A percentile compares a stretch with the other conserved stretches of the same genome.
phyloP scores from a whole-genome alignment of 495 filamentous ascomycete species.

The Hypoxylon fuscum region DNA sequence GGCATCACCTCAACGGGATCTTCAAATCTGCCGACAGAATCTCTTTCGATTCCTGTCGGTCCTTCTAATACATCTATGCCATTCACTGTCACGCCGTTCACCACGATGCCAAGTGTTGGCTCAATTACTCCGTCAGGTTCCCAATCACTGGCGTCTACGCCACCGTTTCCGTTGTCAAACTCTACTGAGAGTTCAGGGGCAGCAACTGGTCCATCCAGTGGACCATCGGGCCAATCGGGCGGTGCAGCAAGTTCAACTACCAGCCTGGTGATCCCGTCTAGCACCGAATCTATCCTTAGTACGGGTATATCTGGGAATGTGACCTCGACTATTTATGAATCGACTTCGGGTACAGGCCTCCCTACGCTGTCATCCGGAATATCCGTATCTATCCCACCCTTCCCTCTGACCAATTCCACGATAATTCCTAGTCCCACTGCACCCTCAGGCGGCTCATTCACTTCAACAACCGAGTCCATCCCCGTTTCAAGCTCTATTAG shows the following conservation, averaged over 20 bases:
- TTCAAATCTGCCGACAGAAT: slow-evolving; percentile 10
- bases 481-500: neutral
- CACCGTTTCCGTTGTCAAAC: slow-evolving; percentile 37
- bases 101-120: slow-evolving; percentile 5
- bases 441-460: slow-evolving; percentile 1
- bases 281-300: slow-evolving; percentile 11
- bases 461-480: slow-evolving; percentile 3
- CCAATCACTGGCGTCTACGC: slow-evolving; percentile 1
- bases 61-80: slow-evolving; percentile 6
- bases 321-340: slow-evolving; percentile 1
- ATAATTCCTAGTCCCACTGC: slow-evolving; percentile 29
- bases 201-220: slow-evolving; percentile 8
- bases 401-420: slow-evolving; percentile 41
- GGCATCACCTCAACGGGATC: slow-evolving; percentile 5
- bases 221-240: slow-evolving; percentile 5
- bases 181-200: slow-evolving; percentile 7
- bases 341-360: slow-evolving; percentile 22
- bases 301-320: slow-evolving; percentile 13
- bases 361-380: slow-evolving; percentile 4
- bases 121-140: slow-evolving; percentile 11
- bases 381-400: slow-evolving; percentile 23
- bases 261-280: slow-evolving; percentile 3
- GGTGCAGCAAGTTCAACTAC: neutral
- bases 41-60: neutral
- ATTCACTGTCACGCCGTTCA: slow-evolving; percentile 4